Percentiles rank a stretch among this genome's conserved stretches.
Evolutionary conservation across 164 flowering plant species (phyloP).

Genomic region (Aristolochia fimbriata): DNA sequence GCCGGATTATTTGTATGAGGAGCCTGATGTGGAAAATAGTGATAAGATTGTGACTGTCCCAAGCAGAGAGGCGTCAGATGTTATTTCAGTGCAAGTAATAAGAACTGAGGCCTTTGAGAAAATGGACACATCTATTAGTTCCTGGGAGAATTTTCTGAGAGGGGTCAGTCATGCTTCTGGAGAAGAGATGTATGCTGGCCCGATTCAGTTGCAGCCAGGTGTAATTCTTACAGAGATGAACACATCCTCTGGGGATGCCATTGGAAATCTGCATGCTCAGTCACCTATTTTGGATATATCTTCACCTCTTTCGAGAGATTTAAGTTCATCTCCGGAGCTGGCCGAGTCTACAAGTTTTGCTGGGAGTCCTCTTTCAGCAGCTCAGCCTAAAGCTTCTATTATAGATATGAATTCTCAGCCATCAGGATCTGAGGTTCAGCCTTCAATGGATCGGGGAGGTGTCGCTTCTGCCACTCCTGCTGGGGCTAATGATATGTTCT

Average conservation of each 20-base stretch:
- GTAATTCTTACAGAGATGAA: conserved; percentile 17
- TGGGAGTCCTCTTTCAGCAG: conserved; percentile 27
- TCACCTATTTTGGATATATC: conserved; percentile 19
- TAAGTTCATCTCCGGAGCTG: conserved; percentile 35
- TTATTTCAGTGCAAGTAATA: conserved; percentile 12
- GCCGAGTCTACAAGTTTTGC: conserved; percentile 18
- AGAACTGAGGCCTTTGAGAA: conserved; percentile 31
- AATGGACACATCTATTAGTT: conserved; percentile 40
- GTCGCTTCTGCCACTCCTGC: conserved; percentile 13
- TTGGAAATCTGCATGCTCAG: conserved; percentile 12
- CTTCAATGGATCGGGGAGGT: conserved; percentile 14
- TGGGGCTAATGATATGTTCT: conserved; percentile 60
- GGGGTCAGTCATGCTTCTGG: conserved; percentile 25
- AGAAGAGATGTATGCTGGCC: conserved; percentile 21
- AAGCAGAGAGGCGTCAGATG: conserved; percentile 16
- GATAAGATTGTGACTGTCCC: conserved; percentile 12
- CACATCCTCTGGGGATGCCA: conserved; percentile 30
- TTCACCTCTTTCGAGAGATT: conserved; percentile 28
- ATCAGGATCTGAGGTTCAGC: conserved; percentile 14
- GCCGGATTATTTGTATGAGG: conserved; percentile 18
- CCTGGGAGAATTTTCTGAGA: conserved; percentile 41
- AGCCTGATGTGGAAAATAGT: conserved; percentile 16
- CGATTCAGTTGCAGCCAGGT: conserved; percentile 13
- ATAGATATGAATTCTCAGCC: conserved; percentile 46
- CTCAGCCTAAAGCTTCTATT: conserved; percentile 21